Percentiles rank a stretch among this genome's conserved stretches.
Evolutionary conservation across 169 alveolate species (phyloP).

Genomic region (Cyclospora cayetanensis): DNA sequence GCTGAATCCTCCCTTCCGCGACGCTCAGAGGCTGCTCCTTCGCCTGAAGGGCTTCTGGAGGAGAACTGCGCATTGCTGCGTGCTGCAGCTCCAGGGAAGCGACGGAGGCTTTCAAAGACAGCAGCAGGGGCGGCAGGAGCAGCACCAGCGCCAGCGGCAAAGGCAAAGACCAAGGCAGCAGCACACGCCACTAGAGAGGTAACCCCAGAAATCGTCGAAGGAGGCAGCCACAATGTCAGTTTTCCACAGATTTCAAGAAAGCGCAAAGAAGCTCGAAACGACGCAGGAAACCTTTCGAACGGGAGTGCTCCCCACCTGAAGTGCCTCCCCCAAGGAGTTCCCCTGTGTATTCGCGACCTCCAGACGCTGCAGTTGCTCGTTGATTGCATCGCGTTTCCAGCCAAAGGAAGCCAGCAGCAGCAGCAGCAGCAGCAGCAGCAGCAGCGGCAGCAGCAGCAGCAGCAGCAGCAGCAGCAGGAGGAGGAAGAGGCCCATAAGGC

Average conservation of each 20-base stretch:
- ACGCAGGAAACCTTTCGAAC: no score
- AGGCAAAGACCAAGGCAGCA: background rate
- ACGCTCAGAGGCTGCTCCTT: background rate
- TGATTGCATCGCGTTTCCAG: background rate
- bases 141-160: background rate
- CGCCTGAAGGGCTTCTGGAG: background rate
- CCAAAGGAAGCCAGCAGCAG: background rate
- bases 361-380: background rate
- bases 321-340: background rate
- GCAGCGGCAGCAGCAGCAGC: background rate
- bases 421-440: constrained; percentile 33
- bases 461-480: constrained; percentile 31
- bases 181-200: no score
- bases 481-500: background rate
- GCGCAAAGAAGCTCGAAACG: no score
- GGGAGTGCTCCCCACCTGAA: no score
- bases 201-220: no score
- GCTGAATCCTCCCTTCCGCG: background rate
- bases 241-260: no score
- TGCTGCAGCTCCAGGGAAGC: no score
- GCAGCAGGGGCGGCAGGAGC: background rate
- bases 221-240: no score
- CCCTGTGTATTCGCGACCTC: background rate
- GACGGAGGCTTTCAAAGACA: no score
- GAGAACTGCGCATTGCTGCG: background rate